Evolutionary conservation across 345 rosid species (phyloP).

Genomic region (Corchorus capsularis): DNA sequence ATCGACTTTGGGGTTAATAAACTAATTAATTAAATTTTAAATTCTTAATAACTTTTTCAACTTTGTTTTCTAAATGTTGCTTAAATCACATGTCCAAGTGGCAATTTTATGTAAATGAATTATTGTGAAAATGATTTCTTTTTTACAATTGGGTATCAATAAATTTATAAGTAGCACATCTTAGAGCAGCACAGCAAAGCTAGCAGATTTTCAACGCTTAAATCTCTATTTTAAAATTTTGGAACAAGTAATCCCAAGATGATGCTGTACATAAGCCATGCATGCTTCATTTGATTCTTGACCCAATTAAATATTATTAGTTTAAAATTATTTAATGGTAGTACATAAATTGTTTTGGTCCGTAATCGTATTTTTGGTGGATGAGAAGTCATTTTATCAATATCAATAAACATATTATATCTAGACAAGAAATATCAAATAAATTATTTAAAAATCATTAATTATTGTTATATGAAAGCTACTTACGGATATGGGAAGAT

Average conservation of each 20-base stretch:
- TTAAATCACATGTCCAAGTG: not conserved
- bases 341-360: not conserved
- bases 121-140: not conserved
- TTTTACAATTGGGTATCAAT: not conserved
- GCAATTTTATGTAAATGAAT: not conserved
- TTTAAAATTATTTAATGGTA: too few species aligned
- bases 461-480: not conserved
- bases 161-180: not conserved
- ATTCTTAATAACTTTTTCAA: not conserved
- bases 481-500: constrained; percentile 20
- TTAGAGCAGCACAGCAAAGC: not conserved
- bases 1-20: not conserved
- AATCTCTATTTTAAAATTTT: not conserved
- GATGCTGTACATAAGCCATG: not conserved
- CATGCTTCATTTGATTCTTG: not conserved
- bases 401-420: not conserved
- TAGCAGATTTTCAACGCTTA: not conserved
- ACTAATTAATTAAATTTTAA: not conserved
- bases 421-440: not conserved
- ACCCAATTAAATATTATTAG: not conserved
- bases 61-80: not conserved
- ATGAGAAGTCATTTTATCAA: constrained; percentile 3
- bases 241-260: not conserved
- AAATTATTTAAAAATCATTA: not conserved
- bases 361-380: not conserved